These are phyloP conservation scores for Firmiana major DNA, from an alignment of 345 rosid genomes.

Conservation along the genomic window DNA sequence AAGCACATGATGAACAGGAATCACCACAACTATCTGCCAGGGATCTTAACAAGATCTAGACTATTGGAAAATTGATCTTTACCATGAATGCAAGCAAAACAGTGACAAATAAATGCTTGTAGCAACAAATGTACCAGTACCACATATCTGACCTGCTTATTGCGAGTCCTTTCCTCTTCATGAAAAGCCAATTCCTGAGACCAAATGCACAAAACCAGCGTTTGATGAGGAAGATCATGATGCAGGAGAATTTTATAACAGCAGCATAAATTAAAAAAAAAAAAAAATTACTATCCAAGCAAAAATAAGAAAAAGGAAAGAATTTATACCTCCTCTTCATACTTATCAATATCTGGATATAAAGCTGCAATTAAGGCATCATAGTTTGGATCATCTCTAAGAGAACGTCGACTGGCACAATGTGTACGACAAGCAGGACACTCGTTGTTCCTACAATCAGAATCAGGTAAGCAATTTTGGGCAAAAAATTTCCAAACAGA, in stretches of 20 bases:
- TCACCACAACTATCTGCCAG: constrained; percentile 3
- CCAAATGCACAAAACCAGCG: constrained; percentile 18
- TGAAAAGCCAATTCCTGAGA: constrained; percentile 77
- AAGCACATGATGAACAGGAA: not conserved
- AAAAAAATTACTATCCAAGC: not conserved
- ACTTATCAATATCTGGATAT: constrained; percentile 74
- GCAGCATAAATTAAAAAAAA: not conserved
- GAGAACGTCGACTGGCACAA: constrained; percentile 93
- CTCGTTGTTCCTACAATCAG: constrained; percentile 77
- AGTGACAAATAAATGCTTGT: constrained; percentile 10
- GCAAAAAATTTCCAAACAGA: constrained; percentile 4
- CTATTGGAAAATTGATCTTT: not conserved
- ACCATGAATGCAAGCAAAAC: not conserved
- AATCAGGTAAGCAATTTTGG: not conserved
- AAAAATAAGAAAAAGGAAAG: constrained; percentile 4
- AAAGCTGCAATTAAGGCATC: constrained; percentile 84
- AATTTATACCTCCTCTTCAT: constrained; percentile 67
- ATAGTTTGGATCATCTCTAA: constrained; percentile 90
- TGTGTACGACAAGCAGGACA: constrained; percentile 99
- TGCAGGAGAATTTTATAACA: not conserved
- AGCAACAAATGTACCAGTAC: constrained; percentile 4
- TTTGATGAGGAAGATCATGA: constrained; percentile 3
- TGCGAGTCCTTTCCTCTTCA: constrained; percentile 81
- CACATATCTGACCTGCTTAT: constrained; percentile 62
- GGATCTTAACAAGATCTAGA: constrained; percentile 10